Base-by-base conservation (phyloP, 306 rosid genomes). In the Castanea crenata region DNA sequence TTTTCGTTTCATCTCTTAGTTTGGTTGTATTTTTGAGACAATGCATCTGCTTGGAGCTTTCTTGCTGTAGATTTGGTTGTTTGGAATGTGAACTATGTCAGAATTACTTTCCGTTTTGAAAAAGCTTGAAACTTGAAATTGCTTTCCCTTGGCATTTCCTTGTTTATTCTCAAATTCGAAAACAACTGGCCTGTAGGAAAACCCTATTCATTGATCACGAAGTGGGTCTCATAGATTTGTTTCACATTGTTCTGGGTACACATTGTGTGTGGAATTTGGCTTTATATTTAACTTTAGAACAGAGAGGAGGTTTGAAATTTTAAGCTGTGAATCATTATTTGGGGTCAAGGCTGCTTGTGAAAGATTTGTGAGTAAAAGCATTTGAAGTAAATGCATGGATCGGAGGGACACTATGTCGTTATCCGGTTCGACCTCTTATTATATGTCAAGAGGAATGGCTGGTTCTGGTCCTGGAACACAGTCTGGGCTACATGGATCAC, bases 331-430 rank as follows among this genome's bases (percentile, higher is more conserved):
- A 69, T 56, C 78, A 82, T 67, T 79, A 23, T 67, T 83, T 67
- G 83, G 63, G 77, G 64, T 80, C 69, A 13, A 20, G 41, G 75
- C 82, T 79, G 41, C 67, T 71, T 46, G 85, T 62, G 77, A 78
- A 83, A 81, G 83, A 77, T 78, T 80, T 71, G 15, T 35, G 46
- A 64, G 82, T 65, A 32, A 15, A 35, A 68, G 49, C 70, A 25
- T 75, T 80, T 27, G 70, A 81, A 85, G 85, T 90, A 88, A 90
- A 89, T 92, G 91, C 95, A 94, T 94, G 99, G 99, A 94, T 91
- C 99, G 92, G 51, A 89, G 91, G 87, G 97, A 94, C 87, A 93
- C 85, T 69, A 90, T 91, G 92, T 85, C 90, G 74, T 80, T 94
- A 70, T 85, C 96, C 0, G 94, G 97, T 55, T 87, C 98, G 61